phyloP scores from a whole-genome alignment of 169 alveolate genomes.

The Babesia bovis region DNA sequence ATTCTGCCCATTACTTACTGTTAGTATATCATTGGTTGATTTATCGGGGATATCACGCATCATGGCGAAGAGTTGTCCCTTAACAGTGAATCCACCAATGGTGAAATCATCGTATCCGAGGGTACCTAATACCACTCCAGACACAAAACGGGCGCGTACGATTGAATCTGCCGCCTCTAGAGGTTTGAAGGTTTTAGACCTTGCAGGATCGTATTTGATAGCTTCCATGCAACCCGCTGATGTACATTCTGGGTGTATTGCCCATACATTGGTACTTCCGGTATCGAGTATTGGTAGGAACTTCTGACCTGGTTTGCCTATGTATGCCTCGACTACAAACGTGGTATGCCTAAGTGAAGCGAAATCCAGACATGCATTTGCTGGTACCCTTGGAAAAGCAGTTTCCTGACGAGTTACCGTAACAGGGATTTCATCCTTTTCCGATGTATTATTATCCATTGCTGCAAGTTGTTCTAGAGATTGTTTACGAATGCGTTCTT shows the following conservation, averaged over 20 bases:
- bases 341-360: constrained; percentile 54
- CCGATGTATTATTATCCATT: background rate
- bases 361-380: constrained; percentile 12
- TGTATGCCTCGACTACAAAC: constrained; percentile 68
- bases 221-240: constrained; percentile 62
- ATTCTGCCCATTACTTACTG: constrained; percentile 32
- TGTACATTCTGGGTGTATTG: constrained; percentile 26
- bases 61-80: constrained; percentile 55
- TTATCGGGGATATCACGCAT: constrained; percentile 41
- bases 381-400: constrained; percentile 8
- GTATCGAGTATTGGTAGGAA: constrained; percentile 82
- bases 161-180: background rate
- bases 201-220: constrained; percentile 54
- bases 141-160: constrained; percentile 57
- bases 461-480: background rate
- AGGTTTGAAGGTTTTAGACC: constrained; percentile 46
- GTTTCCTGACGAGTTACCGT: constrained; percentile 8
- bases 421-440: background rate
- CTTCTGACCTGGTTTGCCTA: constrained; percentile 82
- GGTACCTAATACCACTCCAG: constrained; percentile 73
- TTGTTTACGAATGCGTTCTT: background rate
- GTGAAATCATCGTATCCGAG: constrained; percentile 46
- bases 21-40: constrained; percentile 46
- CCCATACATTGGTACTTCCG: constrained; percentile 79
- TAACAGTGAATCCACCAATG: constrained; percentile 43